Base-by-base conservation (phyloP, 257 asterid genomes). In the Schizonepeta tenuifolia region DNA sequence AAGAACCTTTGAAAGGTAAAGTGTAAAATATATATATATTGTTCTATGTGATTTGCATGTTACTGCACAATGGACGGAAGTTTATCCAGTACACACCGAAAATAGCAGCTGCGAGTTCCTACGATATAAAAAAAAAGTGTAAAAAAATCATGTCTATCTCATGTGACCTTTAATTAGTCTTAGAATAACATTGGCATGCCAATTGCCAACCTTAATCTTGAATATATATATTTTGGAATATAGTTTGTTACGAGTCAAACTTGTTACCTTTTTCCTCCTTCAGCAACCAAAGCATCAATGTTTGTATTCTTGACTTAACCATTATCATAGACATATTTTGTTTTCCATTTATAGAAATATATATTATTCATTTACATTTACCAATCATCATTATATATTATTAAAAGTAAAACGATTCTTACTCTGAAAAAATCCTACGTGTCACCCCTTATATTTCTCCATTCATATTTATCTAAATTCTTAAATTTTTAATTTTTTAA, bases 151-250 rank as follows among this genome's bases (percentile, higher is more conserved):
- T 69, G 67, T 18, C 5, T 17, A 18, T 11, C 5, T 17, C 71
- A 54, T 69, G 65, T 61, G 54, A 10, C 62, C 10, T 60, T 15
- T 33, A 21, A 7, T 9, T 2, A 35, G 64, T 66, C 9, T 6
- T 35, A 31, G 36, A 67, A 58, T 63, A 70, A 63, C 21, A 40
- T 62, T 76, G 70, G 72, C 80, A 76, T 76, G 76, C 67, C 22
- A 76, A 70, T 72, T 76, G 76, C 67, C 22, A 76, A 70, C 76
- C 72, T 76, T 63, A 62, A 62, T 41, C 41, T 76, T 75, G 41
- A 50, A 59, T 35, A 60, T 6, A 14, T 31, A 58, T 14, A 28
- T 13, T 33, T 33, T 58, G 0, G 18, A 6, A 28, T 56, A 31
- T 33, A 33, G 21, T 14, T 72, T 35, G 28, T 50, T 21, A 21